Base-by-base conservation (phyloP, 192 early-diverging fungal genomes). In the Podochytrium sp. region DNA sequence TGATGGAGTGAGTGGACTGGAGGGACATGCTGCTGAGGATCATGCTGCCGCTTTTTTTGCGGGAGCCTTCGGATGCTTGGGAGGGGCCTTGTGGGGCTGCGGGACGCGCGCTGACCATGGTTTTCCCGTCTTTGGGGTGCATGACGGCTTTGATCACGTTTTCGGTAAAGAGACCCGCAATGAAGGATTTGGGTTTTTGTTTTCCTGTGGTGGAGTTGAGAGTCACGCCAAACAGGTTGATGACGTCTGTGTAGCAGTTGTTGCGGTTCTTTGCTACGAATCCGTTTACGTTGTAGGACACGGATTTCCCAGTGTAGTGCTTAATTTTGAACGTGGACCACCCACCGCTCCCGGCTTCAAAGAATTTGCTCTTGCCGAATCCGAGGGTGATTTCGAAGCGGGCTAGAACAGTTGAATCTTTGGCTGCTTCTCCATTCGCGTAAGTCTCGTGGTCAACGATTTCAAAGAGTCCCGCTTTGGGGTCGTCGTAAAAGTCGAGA, bases 201-300 rank as follows among this genome's bases (percentile, higher is more conserved):
- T 77, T 86, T n/a, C 86, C 90, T 12, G 76, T 80, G n/a, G 82
- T 78, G 29, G 74, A 58, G 20, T 39, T 59, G n/a, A 76, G 59
- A 5, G 63, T 70, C 2, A 92, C 92, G 42, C 93, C 89, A 87
- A 97, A 92, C 53, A 97, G 80, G 5, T 90, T 87, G 40, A 95
- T 91, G 81, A 95, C 93, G 75, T 96, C 93, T 1, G 91, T 85
- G 72, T 90, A 91, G 23, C 96, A 77, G 47, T 86, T 85, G 75
- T 96, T 93, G 6, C 83, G 82, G 75, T 98, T 94, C 59, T 86
- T 84, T 65, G 91, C 89, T n/a, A 92, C 71, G 75, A 95, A 93
- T 1, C 83, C 85, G 32, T 81, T 81, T 12, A 88, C 69, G 42
- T 87, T 82, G 80, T 84, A 82, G 73, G 92, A 94, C 32, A 71